Base-by-base conservation (phyloP, 257 asterid genomes). In the Linderniella brevidens region DNA sequence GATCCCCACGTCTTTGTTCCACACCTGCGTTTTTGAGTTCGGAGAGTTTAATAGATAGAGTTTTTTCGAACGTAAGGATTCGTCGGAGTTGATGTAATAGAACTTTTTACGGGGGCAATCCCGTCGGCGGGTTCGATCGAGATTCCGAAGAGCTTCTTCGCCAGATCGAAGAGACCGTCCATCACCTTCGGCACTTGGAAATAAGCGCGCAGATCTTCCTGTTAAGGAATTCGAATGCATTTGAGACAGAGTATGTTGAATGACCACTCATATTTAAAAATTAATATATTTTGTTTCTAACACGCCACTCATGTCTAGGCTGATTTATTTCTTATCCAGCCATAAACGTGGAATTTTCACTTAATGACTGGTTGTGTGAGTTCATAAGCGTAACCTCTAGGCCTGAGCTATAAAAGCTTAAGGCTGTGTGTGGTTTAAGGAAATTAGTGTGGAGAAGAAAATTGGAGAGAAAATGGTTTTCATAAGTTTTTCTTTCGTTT, bases 161-260 rank as follows among this genome's bases (percentile, higher is more conserved):
- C 86, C 44, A 88, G 95, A 59, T 63, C 73, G 68, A 88, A 88
- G 52, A 88, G 95, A 48, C 95, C 98, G 66, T 84, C 93, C 98
- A 84, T 80, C 46, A 90, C 94, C 73, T 76, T 85, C 19, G 96
- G 96, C 69, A 90, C 63, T 46, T 96, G 77, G 62, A 90, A 90
- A 79, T 81, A 90, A 36, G 99, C 96, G n/a, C 99, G 84, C 58
- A 90, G 56, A 53, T 79, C 99, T 76, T 90, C 99, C 99, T 90
- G 93, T 57, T 57, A 25, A 25, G 32, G 47, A 59, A 50, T 35
- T 8, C 35, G 44, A 60, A 58, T 40, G 17, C n/a, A 46, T 4
- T 11, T 11, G 10, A 11, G 1, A 46, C 32, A n/a, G n/a, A n/a
- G n/a, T n/a, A n/a, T 6, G 32, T 6, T 25, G 32, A 25, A 25